Evolutionary conservation across 345 rosid genomes (phyloP).

Genomic region (Corymbia maculata): DNA sequence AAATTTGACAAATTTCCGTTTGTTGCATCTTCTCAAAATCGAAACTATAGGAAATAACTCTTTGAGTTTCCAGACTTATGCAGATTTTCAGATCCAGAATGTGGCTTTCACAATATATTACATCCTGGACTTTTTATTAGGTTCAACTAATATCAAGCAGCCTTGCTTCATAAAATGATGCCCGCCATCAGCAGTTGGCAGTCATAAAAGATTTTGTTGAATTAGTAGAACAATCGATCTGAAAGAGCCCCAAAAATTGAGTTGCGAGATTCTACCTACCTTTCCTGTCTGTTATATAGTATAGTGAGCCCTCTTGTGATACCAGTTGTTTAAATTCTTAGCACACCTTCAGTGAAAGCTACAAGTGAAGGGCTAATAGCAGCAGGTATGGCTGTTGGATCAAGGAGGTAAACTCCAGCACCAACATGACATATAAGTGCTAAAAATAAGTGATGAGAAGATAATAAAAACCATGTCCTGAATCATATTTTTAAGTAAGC

Average conservation of each 20-base stretch:
- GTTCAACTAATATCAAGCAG: not conserved
- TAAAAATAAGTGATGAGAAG: not conserved
- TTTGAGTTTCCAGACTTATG: not conserved
- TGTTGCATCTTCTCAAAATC: not conserved
- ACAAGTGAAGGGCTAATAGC: constrained; percentile 75
- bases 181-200: not conserved
- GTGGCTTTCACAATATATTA: not conserved
- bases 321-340: constrained; percentile 82
- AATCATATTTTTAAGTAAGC: not conserved
- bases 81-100: not conserved
- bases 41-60: not conserved
- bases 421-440: not conserved
- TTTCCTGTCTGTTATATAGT: constrained; percentile 58
- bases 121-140: not conserved
- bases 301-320: constrained; percentile 73
- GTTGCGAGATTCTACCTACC: constrained; percentile 17
- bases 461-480: not conserved
- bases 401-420: constrained; percentile 90
- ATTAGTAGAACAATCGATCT: not conserved
- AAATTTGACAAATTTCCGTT: not conserved
- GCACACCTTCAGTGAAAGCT: constrained; percentile 65
- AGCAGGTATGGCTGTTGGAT: constrained; percentile 69
- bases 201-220: not conserved
- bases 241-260: not conserved
- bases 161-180: not conserved